These are phyloP conservation scores for Harrya chromipes DNA, from an alignment of 768 basidiomycete species.

Conservation along the genomic window DNA sequence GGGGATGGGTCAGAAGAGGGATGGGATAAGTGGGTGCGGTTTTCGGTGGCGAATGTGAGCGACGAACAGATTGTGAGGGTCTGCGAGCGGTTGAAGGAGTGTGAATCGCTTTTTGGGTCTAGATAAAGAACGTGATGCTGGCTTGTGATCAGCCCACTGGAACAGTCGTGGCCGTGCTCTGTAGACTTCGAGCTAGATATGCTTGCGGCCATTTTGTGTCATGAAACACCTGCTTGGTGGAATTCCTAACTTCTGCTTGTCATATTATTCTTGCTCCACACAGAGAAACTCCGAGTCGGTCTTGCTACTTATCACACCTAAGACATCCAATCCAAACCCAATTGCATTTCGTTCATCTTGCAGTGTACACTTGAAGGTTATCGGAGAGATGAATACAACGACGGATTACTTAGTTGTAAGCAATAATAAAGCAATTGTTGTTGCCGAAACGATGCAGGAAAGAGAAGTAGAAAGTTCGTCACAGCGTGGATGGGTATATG, in stretches of 20 bases:
- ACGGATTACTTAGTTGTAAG: constrained; percentile 25
- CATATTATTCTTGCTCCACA: too few relatives aligned
- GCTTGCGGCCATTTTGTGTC: too few relatives aligned
- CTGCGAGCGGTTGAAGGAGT: constrained; percentile 49
- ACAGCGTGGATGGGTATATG: constrained; percentile 21
- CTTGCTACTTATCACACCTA: too few relatives aligned
- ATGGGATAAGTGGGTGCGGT: constrained; percentile 65
- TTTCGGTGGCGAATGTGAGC: constrained; percentile 79
- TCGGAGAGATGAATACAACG: constrained; percentile 19
- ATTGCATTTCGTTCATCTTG: constrained; percentile 12
- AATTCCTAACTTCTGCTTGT: too few relatives aligned
- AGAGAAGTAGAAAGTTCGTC: constrained; percentile 4
- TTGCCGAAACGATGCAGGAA: constrained; percentile 15
- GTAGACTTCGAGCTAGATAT: too few relatives aligned
- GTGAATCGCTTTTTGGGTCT: constrained; percentile 35
- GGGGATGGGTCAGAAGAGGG: constrained; percentile 31
- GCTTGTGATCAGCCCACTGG: too few relatives aligned
- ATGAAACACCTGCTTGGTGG: too few relatives aligned
- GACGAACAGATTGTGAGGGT: constrained; percentile 54
- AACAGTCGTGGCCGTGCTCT: too few relatives aligned
- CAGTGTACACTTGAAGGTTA: constrained; percentile 15
- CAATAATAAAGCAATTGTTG: constrained; percentile 18
- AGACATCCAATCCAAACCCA: too few relatives aligned
- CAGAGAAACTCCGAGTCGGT: too few relatives aligned
- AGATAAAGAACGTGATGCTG: too few relatives aligned